These are phyloP conservation scores for slime mould (Dictyostelium discoideum) DNA, from an alignment of 78 protist genomes.

Conservation along the genomic window DNA sequence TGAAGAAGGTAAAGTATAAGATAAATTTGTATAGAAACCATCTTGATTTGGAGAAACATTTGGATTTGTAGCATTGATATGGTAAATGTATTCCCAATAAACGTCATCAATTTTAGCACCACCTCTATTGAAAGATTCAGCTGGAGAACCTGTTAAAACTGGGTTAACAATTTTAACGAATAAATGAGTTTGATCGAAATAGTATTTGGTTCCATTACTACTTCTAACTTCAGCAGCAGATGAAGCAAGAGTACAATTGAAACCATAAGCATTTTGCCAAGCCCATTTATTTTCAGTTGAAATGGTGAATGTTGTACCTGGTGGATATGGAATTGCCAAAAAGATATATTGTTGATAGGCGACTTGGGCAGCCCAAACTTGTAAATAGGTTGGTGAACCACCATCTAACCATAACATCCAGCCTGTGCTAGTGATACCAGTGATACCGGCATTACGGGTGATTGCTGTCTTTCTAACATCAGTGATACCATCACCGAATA, in stretches of 20 bases:
- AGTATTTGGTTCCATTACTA: constrained; percentile 43
- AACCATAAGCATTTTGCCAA: background rate
- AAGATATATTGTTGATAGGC: background rate
- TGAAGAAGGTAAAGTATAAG: constrained; percentile 1
- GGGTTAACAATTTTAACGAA: constrained; percentile 11
- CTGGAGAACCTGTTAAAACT: background rate
- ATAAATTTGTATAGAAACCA: background rate
- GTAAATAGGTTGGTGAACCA: constrained; percentile 9
- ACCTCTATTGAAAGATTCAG: background rate
- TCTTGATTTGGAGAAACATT: background rate
- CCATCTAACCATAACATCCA: constrained; percentile 8
- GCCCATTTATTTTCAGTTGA: background rate
- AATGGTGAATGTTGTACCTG: background rate
- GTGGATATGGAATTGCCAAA: constrained; percentile 43
- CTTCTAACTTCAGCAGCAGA: background rate
- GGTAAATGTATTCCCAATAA: constrained; percentile 2
- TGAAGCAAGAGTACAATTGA: background rate
- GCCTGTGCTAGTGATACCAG: constrained; percentile 35
- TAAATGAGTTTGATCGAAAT: constrained; percentile 24
- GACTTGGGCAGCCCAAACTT: background rate
- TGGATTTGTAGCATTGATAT: constrained; percentile 22
- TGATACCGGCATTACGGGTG: constrained; percentile 47
- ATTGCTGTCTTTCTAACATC: background rate
- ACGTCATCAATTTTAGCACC: constrained; percentile 13
- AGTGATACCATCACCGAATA: constrained; percentile 27